Evolutionary conservation across 257 asterid genomes (phyloP).

Genomic region (Galeopsis tetrahit): DNA sequence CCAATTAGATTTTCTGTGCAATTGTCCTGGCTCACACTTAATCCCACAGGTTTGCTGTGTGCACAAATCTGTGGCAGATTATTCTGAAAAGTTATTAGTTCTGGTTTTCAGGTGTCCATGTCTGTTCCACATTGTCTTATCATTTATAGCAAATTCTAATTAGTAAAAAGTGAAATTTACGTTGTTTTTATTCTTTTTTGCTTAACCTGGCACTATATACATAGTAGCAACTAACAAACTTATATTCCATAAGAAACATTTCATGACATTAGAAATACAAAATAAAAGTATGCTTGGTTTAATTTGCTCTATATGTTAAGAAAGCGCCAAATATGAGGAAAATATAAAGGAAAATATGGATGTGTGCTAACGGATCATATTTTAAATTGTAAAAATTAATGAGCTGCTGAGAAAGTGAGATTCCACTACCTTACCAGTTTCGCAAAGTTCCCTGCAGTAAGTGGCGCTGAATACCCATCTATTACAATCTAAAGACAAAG

Average conservation of each 20-base stretch:
- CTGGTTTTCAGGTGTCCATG: not conserved
- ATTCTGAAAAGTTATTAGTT: not conserved
- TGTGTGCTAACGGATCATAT: not conserved
- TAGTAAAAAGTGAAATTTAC: not conserved
- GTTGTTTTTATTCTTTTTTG: not conserved
- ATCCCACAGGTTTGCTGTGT: too few relatives aligned
- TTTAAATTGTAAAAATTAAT: constrained; percentile 3
- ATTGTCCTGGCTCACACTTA: too few relatives aligned
- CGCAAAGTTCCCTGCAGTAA: constrained; percentile 96
- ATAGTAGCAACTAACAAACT: constrained; percentile 16
- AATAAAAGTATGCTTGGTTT: not conserved
- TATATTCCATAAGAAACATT: not conserved
- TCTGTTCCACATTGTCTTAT: not conserved
- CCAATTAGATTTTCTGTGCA: not conserved
- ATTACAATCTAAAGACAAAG: constrained; percentile 64
- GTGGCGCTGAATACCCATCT: constrained; percentile 95
- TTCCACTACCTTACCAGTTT: constrained; percentile 98
- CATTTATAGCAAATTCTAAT: not conserved
- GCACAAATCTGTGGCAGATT: not conserved
- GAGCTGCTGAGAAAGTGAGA: constrained; percentile 42
- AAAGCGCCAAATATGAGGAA: not conserved
- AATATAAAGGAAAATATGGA: not conserved
- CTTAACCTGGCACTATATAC: constrained; percentile 16
- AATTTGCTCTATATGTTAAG: not conserved
- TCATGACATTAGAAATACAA: constrained; percentile 1